Evolutionary conservation across 2,329 filamentous ascomycete genomes (phyloP), one percentile per base, ranked within the genome.

Genomic region (Byssothecium circinans): DNA sequence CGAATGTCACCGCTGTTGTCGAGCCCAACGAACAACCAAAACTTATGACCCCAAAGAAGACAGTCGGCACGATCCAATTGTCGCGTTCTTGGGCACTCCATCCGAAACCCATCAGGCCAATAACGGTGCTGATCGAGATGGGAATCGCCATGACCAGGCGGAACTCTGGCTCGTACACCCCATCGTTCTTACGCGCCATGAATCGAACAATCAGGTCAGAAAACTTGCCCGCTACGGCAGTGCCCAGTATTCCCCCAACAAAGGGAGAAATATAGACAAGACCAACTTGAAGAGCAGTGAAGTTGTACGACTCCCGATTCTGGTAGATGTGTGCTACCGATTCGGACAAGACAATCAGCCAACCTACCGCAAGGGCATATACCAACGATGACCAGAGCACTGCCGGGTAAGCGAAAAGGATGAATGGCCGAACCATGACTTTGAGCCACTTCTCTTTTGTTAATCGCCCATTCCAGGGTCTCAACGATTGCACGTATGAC

Each of bases 101-200:
- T n/a, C 92, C 92, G 63, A 94, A 97, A 2, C 91, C 92, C 85
- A 96, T 95, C 14, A 97, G 80, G 0, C 94, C 94, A 25, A 92
- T 83, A 1, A 85, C 83, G 0, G 91, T 96, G 3, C 84, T 84
- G 44, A 96, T 62, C 1, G 86, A 77, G 25, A 96, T 85, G 0
- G 91, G 92, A 2, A 86, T 72, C 0, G 84, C 89, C 92, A 97
- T 67, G 23, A 67, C 37, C 2, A 67, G 54, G 29, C 64, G 54
- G 64, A 95, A 97, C 70, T 97, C 92, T 1, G 92, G 92, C 69
- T 97, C 92, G 68, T 96, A 97, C 2, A 97, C 77, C 2, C 92
- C 92, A n/a, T 89, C 90, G 58, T 97, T 97, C 22, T 85, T 84
- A 29, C 85, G 81, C 2, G 89, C 81, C 87, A 97, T 90, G 49